Evolutionary conservation across 495 filamentous ascomycete species (phyloP), one percentile per base, ranked within the genome.

Genomic region (Xanthoparmelia taractica): DNA sequence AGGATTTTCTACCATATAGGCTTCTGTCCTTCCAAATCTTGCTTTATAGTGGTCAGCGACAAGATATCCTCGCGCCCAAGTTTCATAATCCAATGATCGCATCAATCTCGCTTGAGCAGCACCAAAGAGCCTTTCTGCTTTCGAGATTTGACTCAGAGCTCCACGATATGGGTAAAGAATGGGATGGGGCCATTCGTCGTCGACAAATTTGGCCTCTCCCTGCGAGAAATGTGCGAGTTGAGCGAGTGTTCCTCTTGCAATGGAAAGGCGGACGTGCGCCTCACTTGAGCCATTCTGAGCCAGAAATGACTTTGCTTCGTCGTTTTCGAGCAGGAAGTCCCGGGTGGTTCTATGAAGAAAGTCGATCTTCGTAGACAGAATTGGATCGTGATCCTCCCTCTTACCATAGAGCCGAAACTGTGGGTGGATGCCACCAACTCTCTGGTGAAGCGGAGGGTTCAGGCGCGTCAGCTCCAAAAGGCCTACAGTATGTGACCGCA

Each of bases 211-310:
- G n/a, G 18, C 36, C 47, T 59, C 29, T 4, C 27, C 36, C 29
- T 59, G 7, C 38, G 57, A 13, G 29, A 36, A 38, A 10, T 43
- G 27, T 12, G 20, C 6, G 29, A 61, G 41, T 29, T 61, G n/a
- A 47, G 59, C 40, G 29, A 61, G 33, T 43, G 41, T 61, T 20
- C 59, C 59, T 33, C 59, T 61, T 41, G 59, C 59, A 47, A 43
- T 52, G 33, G 37, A 61, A 31, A 52, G 43, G 27, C 43, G 59
- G 12, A 61, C 12, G 10, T 48, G 41, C n/a, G 27, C 40, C 43
- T 61, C 59, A 12, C 23, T 23, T 23, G 27, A 41, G 27, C 59
- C 59, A 25, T 41, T 20, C 0, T 34, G 31, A 8, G 8, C 23
- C 33, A 61, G 29, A 41, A 61, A 61, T 23, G 59, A 41, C 45